These are phyloP conservation scores for Cryptomeria japonica DNA, from an alignment of 75 land plant genomes.

Conservation along the genomic window DNA sequence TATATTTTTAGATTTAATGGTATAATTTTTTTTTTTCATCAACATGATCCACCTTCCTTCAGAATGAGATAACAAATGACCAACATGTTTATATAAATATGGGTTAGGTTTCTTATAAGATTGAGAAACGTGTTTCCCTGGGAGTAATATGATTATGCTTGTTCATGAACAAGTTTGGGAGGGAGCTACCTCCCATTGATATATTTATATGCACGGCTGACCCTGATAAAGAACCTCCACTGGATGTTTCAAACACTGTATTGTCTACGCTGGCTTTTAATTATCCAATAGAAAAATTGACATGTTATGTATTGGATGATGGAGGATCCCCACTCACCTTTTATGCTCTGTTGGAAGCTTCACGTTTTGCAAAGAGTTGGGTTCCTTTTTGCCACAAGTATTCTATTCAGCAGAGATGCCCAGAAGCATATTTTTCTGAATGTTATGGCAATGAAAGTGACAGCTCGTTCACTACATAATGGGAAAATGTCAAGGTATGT, in stretches of 20 bases:
- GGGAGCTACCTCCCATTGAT: constrained; percentile 29
- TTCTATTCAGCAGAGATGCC: constrained; percentile 37
- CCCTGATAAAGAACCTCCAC: constrained; percentile 54
- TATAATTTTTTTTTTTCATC: too few species aligned
- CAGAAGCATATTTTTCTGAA: constrained; percentile 49
- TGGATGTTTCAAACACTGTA: constrained; percentile 41
- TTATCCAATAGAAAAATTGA: constrained; percentile 53
- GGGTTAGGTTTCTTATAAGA: not conserved
- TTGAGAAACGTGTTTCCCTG: not conserved
- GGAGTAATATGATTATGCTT: not conserved
- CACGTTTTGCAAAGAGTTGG: constrained; percentile 53
- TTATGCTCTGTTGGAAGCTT: constrained; percentile 55
- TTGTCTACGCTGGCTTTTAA: constrained; percentile 56
- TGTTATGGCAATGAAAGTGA: too few species aligned
- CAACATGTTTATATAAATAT: too few species aligned
- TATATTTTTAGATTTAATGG: too few species aligned
- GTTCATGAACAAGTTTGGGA: constrained; percentile 26
- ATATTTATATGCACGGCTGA: constrained; percentile 63
- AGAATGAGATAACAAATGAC: too few species aligned
- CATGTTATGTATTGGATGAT: constrained; percentile 65
- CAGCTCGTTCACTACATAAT: not conserved
- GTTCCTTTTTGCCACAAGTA: constrained; percentile 59
- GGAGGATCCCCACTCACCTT: constrained; percentile 53
- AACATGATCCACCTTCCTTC: too few species aligned
- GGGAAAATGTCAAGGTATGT: constrained; percentile 21